Evolutionary conservation across 108 stramenopile species (phyloP).

Genomic region (Nitzschia sp.): DNA sequence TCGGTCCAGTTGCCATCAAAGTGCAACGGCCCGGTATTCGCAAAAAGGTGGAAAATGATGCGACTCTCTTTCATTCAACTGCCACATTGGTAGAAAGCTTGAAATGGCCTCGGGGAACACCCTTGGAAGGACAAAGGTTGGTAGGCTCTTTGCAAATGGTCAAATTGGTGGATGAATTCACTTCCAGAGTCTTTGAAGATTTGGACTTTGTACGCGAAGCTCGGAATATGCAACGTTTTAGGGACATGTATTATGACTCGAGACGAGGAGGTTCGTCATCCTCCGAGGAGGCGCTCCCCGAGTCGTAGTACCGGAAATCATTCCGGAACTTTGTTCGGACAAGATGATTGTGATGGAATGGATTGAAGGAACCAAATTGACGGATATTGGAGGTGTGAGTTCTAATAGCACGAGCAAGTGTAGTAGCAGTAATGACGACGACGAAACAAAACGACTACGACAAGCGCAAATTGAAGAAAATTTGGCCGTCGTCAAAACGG

Average conservation of each 20-base stretch:
- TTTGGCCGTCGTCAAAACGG: slow-evolving; percentile 46
- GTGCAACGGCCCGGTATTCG: slow-evolving; percentile 58
- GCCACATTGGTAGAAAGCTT: slow-evolving; percentile 49
- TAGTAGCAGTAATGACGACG: slow-evolving; percentile 12
- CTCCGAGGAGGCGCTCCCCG: slow-evolving; percentile 34
- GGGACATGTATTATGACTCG: slow-evolving; percentile 47
- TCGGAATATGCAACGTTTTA: slow-evolving; percentile 39
- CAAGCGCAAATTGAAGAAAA: slow-evolving; percentile 32
- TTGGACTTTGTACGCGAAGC: slow-evolving; percentile 61
- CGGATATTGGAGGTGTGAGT: neutral
- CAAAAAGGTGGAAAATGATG: slow-evolving; percentile 46
- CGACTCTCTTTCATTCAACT: slow-evolving; percentile 40
- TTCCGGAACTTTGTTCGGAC: slow-evolving; percentile 52
- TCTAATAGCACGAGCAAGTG: slow-evolving; percentile 1
- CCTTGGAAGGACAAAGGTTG: neutral
- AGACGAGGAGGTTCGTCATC: slow-evolving; percentile 20
- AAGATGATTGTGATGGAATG: slow-evolving; percentile 74
- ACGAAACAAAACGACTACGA: neutral
- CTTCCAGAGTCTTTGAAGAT: slow-evolving; percentile 66
- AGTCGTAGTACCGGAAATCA: slow-evolving; percentile 61
- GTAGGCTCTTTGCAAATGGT: slow-evolving; percentile 27
- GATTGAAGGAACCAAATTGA: slow-evolving; percentile 33
- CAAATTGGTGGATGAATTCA: slow-evolving; percentile 56
- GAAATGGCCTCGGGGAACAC: neutral
- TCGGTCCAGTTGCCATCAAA: slow-evolving; percentile 58